phyloP scores from a whole-genome alignment of 1,284 basidiomycete species.

The Ceratobasidium sp. region DNA sequence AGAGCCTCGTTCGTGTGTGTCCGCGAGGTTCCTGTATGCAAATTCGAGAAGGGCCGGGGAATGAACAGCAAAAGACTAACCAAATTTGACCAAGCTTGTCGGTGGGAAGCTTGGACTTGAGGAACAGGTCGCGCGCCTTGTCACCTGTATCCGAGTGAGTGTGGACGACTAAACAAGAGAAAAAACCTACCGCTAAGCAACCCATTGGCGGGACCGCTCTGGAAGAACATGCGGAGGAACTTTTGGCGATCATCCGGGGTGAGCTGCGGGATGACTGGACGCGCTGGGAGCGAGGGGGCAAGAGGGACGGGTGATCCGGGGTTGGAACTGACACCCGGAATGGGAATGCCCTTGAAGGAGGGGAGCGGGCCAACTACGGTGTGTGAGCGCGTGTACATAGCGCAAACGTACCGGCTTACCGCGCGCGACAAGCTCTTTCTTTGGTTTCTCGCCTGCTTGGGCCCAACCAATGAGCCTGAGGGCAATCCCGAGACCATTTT shows the following conservation, averaged over 20 bases:
- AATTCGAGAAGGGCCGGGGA: slow-evolving; percentile 13
- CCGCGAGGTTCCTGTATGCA: slow-evolving; percentile 83
- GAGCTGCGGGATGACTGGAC: slow-evolving; percentile 68
- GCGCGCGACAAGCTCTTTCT: slow-evolving; percentile 71
- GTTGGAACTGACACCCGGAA: slow-evolving; percentile 61
- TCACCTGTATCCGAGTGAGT: slow-evolving; percentile 68
- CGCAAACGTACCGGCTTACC: slow-evolving; percentile 62
- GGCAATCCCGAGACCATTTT: slow-evolving; percentile 86
- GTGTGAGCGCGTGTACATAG: slow-evolving; percentile 35
- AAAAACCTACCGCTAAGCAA: slow-evolving; percentile 73
- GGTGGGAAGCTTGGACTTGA: slow-evolving; percentile 91
- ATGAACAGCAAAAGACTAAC: slow-evolving; percentile 59
- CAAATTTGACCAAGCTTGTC: slow-evolving; percentile 96
- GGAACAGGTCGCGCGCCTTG: slow-evolving; percentile 91
- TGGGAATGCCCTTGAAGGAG: slow-evolving; percentile 78
- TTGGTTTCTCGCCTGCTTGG: slow-evolving; percentile 84
- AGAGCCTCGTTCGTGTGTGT: slow-evolving; percentile 91
- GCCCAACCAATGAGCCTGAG: slow-evolving; percentile 93
- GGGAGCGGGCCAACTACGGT: slow-evolving; percentile 84
- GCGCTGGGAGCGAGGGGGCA: slow-evolving; percentile 62
- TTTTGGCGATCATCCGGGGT: slow-evolving; percentile 84
- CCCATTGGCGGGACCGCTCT: slow-evolving; percentile 79
- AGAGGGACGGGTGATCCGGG: slow-evolving; percentile 53
- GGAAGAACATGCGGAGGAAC: slow-evolving; percentile 83
- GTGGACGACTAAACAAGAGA: slow-evolving; percentile 22